Conservation (phyloP, 2,329 filamentous ascomycete species). For the Phialophora chinensis region DNA sequence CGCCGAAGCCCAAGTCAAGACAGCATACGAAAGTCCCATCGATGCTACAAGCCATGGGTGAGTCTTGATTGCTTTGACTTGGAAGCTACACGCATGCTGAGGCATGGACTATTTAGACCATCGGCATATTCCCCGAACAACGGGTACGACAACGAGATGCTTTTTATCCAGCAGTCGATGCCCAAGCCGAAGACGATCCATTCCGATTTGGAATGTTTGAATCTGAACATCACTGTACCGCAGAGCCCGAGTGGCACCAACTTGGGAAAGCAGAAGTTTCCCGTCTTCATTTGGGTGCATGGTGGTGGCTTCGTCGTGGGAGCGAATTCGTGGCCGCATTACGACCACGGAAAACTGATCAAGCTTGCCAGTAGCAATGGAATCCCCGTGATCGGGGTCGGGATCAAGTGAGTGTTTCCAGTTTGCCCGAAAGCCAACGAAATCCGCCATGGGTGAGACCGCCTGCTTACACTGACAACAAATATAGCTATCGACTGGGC, state of each 20-base stretch:
- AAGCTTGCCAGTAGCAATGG: slow-evolving; percentile 52
- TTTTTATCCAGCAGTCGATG: slow-evolving; percentile 56
- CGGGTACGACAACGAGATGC: slow-evolving; percentile 55
- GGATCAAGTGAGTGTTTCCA: slow-evolving; percentile 49
- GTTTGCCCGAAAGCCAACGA: not conserved
- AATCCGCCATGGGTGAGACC: not conserved
- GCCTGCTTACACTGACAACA: not conserved
- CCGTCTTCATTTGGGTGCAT: slow-evolving; percentile 63
- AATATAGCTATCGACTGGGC: slow-evolving; percentile 55
- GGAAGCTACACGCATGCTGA: not conserved
- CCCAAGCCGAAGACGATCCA: slow-evolving; percentile 48
- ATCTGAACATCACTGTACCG: slow-evolving; percentile 59
- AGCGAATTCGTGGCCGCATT: slow-evolving; percentile 60
- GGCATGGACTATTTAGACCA: slow-evolving; percentile 41
- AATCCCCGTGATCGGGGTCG: slow-evolving; percentile 55
- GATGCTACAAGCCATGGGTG: slow-evolving; percentile 49
- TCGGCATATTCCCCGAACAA: slow-evolving; percentile 49
- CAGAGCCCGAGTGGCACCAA: slow-evolving; percentile 36
- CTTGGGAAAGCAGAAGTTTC: slow-evolving; percentile 60
- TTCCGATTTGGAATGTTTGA: slow-evolving; percentile 59
- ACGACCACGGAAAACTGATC: slow-evolving; percentile 55
- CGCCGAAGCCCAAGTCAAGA: slow-evolving; percentile 45
- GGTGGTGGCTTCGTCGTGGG: slow-evolving; percentile 65
- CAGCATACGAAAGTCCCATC: slow-evolving; percentile 38
- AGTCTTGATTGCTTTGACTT: slow-evolving; percentile 4